Base-by-base conservation (phyloP, 164 flowering plant genomes). In the Stephania cephalantha region DNA sequence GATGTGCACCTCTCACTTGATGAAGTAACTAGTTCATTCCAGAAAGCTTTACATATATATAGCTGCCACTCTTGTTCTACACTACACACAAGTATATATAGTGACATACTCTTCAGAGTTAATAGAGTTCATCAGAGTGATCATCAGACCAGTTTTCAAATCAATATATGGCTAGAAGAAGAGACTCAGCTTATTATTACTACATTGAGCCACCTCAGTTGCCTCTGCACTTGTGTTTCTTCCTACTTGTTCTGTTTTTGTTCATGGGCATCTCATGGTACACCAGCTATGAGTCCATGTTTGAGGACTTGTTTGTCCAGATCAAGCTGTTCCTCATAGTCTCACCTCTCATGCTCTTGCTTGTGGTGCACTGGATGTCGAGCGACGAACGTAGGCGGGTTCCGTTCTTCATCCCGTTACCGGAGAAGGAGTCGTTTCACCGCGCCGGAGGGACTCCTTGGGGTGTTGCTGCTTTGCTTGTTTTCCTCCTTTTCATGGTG, bases 381-480 rank as follows among this genome's bases (percentile, higher is more conserved):
- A 70, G 80, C 22, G 81, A 79, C 9, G 86, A 84, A 20, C 77
- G 76, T 63, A 46, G 66, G 42, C 61, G 79, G 10, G 74, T 84
- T 18, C 79, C 89, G 0, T 85, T 88, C 71, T 17, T 83, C 3
- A 31, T 86, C 2, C 85, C 88, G 2, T 73, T 87, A 66, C 94
- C 92, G 17, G 91, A 91, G 30, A 91, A 72, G 74, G 95, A 95
- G 0, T 85, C 97, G 10, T 73, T 93, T 55, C 94, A 91, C 61
- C 76, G 93, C 30, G 97, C 94, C 9, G 97, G 97, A 52, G 92
- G 95, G 12, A 81, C 95, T 13, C 97, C 97, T 9, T 92, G 98
- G 97, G 99, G 97, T 1, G 97, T 93, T 12, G 97, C 83, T 0
- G 48, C 81, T 29, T 64, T 95, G 55, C 89, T 95, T 55, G 87